Conservation (phyloP, 2,329 filamentous ascomycete species). For the Xylariales sp. region DNA sequence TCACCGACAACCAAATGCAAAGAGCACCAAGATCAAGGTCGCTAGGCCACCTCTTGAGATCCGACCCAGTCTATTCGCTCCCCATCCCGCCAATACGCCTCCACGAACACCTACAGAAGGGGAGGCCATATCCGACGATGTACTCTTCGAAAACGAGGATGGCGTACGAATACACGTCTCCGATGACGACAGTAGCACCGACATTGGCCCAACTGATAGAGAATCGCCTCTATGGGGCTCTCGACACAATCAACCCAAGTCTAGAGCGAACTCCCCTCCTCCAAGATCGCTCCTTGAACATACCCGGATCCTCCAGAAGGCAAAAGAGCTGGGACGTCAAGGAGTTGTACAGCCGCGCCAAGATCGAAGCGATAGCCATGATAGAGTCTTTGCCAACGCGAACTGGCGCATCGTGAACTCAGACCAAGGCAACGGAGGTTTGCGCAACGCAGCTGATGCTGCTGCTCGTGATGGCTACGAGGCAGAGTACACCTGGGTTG, state of each 20-base stretch:
- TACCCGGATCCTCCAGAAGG: constrained; percentile 51
- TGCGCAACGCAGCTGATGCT: constrained; percentile 82
- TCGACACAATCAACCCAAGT: constrained; percentile 72
- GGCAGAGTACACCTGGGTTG: constrained; percentile 81
- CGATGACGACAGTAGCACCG: constrained; percentile 32
- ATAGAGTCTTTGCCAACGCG: constrained; percentile 68
- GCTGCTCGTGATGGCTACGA: constrained; percentile 65
- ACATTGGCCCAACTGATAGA: constrained; percentile 62
- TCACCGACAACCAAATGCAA: constrained; percentile 24
- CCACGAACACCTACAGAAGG: constrained; percentile 52
- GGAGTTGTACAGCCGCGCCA: constrained; percentile 52
- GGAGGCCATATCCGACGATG: constrained; percentile 32
- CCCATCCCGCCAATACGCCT: constrained; percentile 44
- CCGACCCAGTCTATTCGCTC: constrained; percentile 50
- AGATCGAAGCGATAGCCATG: constrained; percentile 57
- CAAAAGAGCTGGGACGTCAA: constrained; percentile 51
- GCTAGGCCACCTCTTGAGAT: constrained; percentile 26
- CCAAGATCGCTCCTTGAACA: constrained; percentile 73
- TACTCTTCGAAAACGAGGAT: constrained; percentile 53
- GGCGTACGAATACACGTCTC: constrained; percentile 48
- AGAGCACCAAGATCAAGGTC: constrained; percentile 21
- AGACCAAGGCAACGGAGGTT: constrained; percentile 86
- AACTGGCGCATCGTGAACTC: constrained; percentile 80
- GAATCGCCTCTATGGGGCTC: constrained; percentile 74
- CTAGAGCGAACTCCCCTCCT: constrained; percentile 67